phyloP scores from a whole-genome alignment of 768 basidiomycete genomes.

The Termitomyces sp. region DNA sequence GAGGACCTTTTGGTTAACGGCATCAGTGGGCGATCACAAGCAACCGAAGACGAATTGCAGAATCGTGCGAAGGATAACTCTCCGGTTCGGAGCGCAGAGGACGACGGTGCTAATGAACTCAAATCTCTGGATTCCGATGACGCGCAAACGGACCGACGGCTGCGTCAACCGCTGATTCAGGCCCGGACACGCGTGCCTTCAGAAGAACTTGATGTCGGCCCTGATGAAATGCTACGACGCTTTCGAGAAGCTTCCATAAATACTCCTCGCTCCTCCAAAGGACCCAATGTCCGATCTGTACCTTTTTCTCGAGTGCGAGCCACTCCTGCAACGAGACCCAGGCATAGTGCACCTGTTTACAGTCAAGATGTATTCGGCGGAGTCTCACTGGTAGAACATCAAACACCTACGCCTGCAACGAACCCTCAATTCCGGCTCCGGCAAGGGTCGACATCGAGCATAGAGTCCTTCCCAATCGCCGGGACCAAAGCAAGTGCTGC shows the following conservation, averaged over 20 bases:
- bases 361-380: neutral
- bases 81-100: neutral
- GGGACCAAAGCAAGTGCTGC: constrained; percentile 36
- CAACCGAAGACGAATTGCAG: neutral
- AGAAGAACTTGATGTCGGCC: constrained; percentile 1
- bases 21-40: constrained; percentile 5
- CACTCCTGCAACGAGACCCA: neutral
- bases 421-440: neutral
- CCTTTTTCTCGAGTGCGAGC: neutral
- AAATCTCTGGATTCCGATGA: constrained; percentile 26
- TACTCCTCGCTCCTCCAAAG: constrained; percentile 1
- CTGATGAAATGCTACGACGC: constrained; percentile 5
- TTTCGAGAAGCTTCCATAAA: constrained; percentile 2
- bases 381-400: neutral
- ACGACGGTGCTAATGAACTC: neutral
- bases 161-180: constrained; percentile 1
- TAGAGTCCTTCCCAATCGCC: constrained; percentile 27
- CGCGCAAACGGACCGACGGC: constrained; percentile 15
- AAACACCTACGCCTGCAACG: constrained; percentile 2
- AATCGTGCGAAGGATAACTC: neutral
- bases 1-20: constrained; percentile 21
- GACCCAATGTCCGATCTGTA: neutral
- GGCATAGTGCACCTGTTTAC: neutral
- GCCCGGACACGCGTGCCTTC: neutral
- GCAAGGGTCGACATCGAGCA: constrained; percentile 17